Percentiles rank a stretch among this genome's conserved stretches.
phyloP scores from a whole-genome alignment of 495 filamentous ascomycete species.

The Sabuloglossum arenarium region DNA sequence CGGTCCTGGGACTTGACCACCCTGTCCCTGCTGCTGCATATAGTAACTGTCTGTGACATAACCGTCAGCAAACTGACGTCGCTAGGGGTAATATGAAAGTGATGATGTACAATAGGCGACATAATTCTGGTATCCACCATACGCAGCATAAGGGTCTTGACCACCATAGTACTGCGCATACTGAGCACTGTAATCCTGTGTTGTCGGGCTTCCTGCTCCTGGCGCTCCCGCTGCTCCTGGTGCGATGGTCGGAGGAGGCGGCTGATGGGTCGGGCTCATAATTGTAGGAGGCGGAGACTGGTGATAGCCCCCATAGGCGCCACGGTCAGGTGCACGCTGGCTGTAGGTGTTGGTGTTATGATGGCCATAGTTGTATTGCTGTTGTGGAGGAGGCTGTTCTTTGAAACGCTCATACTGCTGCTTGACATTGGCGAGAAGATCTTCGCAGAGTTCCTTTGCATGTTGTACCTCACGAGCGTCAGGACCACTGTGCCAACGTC shows the following conservation, averaged over 20 bases:
- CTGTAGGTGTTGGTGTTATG: slow-evolving; percentile 8
- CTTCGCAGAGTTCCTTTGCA: slow-evolving; percentile 73
- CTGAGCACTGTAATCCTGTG: slow-evolving; percentile 44
- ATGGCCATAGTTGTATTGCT: slow-evolving; percentile 13
- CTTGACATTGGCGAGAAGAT: slow-evolving; percentile 63
- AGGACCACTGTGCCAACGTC: slow-evolving; percentile 41
- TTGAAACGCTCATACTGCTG: slow-evolving; percentile 81
- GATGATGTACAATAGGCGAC: slow-evolving; percentile 49
- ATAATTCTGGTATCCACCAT: slow-evolving; percentile 60
- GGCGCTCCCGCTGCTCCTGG: slow-evolving; percentile 22
- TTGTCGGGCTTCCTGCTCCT: slow-evolving; percentile 17
- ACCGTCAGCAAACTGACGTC: slow-evolving; percentile 11
- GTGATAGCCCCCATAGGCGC: slow-evolving; percentile 2
- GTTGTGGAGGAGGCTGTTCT: slow-evolving; percentile 31
- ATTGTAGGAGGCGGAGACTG: not conserved
- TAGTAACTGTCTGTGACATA: slow-evolving; percentile 1
- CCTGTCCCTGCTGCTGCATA: slow-evolving; percentile 1
- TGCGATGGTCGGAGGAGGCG: slow-evolving; percentile 17
- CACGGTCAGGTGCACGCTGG: slow-evolving; percentile 12
- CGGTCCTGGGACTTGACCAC: not conserved
- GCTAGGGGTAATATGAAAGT: slow-evolving; percentile 11
- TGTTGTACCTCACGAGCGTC: slow-evolving; percentile 68
- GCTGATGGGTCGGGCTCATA: not conserved
- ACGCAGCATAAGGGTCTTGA: slow-evolving; percentile 74
- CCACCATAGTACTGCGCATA: slow-evolving; percentile 68